Base-by-base conservation (phyloP, 176 grass and related monocot species). In the Rhynchospora pubera region DNA sequence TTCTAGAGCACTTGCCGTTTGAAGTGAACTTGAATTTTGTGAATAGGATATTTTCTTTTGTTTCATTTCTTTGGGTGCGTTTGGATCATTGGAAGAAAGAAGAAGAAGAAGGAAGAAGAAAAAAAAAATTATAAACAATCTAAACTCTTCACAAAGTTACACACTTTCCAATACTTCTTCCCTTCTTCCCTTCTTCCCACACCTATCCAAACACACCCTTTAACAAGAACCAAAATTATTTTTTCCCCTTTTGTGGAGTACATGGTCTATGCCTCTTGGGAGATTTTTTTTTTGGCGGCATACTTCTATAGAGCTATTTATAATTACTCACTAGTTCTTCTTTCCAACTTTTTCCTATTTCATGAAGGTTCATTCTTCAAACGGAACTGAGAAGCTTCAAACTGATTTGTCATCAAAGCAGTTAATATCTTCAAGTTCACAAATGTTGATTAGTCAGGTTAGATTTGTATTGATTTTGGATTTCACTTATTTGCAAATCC, bases 401-500 rank as follows among this genome's bases (percentile, higher is more conserved):
- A 86, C 83, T 42, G 62, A 83, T 61, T 81, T 73, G 39, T 69
- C 69, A 61, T 28, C 81, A 78, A 84, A 88, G 39, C 34, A 52
- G 73, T 84, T 76, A 28, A 28, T 28, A 76, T 70, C 53, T 82
- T 50, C 50, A 85, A 43, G 64, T 21, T 14, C 75, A 24, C 23
- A 77, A 15, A 76, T 87, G 32, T 78, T 42, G 60, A 68, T 74
- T 62, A 91, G n/a, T 56, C 82, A 89, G 88, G 91, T 93, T 28
- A 83, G 57, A 22, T 76, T 90, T 57, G 44, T 11, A 84, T 87
- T 65, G 15, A 51, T 39, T 2, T 4, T 39, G 34, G 34, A 39
- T 39, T 39, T 39, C 34, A 39, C 34, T 39, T 30, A 18, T 21
- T 21, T 14, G 16, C 8, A 21, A 21, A 66, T 23, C 5, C 14